Conservation (phyloP, 352 stramenopile species). For the Stramenopiles sp. region DNA sequence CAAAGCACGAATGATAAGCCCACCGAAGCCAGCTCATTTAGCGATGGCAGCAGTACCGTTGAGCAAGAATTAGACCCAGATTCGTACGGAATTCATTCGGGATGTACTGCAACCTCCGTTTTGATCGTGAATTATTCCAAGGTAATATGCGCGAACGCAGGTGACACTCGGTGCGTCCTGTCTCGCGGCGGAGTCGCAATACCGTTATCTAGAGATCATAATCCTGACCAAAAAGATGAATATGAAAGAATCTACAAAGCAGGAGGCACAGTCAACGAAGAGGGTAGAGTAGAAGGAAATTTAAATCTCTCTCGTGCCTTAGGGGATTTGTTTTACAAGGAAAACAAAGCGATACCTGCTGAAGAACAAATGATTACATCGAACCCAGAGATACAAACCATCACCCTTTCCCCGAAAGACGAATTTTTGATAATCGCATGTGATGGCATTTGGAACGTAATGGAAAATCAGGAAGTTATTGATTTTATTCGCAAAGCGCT, state of each 20-base stretch:
- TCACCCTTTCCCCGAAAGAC: constrained; percentile 60
- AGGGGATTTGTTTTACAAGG: constrained; percentile 73
- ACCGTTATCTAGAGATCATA: constrained; percentile 42
- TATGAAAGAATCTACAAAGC: constrained; percentile 38
- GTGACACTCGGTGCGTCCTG: constrained; percentile 48
- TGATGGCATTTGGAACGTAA: constrained; percentile 72
- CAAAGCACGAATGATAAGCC: neutral
- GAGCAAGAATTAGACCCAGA: constrained; percentile 8
- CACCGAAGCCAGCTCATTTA: neutral
- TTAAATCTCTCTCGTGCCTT: constrained; percentile 71
- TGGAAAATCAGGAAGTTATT: constrained; percentile 70
- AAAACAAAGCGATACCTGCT: constrained; percentile 47
- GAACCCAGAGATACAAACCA: constrained; percentile 55
- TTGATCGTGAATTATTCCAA: constrained; percentile 32
- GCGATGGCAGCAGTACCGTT: neutral
- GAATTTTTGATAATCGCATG: constrained; percentile 71
- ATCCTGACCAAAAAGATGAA: constrained; percentile 29
- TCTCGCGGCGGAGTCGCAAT: constrained; percentile 37
- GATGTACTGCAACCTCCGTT: constrained; percentile 46
- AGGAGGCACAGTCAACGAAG: constrained; percentile 42
- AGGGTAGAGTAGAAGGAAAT: constrained; percentile 63
- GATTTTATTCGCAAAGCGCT: constrained; percentile 47
- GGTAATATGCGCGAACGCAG: constrained; percentile 54
- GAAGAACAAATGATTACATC: constrained; percentile 58
- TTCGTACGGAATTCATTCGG: constrained; percentile 38